Conservation (phyloP, 1,284 basidiomycete genomes). For the Microbotryum intermedium region DNA sequence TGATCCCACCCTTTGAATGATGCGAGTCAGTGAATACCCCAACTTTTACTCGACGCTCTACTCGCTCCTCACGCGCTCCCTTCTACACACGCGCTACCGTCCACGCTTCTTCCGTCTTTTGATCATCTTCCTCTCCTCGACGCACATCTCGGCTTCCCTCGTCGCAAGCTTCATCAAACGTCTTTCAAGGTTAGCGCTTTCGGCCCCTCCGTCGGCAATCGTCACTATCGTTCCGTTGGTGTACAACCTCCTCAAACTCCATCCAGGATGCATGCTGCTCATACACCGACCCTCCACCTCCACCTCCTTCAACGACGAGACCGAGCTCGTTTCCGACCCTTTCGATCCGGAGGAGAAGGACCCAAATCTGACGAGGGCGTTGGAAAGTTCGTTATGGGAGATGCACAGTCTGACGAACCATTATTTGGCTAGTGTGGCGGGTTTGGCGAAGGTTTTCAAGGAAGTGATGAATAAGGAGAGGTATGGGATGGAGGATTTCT, state of each 20-base stretch:
- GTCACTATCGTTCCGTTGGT: constrained; percentile 86
- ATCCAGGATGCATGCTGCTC: constrained; percentile 85
- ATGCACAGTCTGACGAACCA: constrained; percentile 69
- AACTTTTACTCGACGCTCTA: constrained; percentile 93
- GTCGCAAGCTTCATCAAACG: constrained; percentile 93
- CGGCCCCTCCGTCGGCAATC: constrained; percentile 80
- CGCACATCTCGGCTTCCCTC: constrained; percentile 80
- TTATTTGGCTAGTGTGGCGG: constrained; percentile 75
- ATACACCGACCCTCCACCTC: constrained; percentile 52
- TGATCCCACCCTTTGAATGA: neutral
- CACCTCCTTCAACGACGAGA: neutral
- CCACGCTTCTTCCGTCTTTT: constrained; percentile 90
- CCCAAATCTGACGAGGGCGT: constrained; percentile 67
- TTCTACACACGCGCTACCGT: constrained; percentile 85
- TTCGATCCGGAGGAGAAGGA: constrained; percentile 61
- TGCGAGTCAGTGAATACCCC: constrained; percentile 68
- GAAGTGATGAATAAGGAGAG: constrained; percentile 88
- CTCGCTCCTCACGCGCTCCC: constrained; percentile 70
- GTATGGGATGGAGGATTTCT: constrained; percentile 89
- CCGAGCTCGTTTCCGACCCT: constrained; percentile 52
- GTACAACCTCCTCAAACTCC: constrained; percentile 88
- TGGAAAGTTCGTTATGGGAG: constrained; percentile 89
- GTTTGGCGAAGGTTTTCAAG: constrained; percentile 72
- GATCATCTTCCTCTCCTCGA: constrained; percentile 81
- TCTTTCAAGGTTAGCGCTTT: constrained; percentile 70